A percentile compares a stretch with the other conserved stretches of the same genome.
These are phyloP conservation scores for Cryptosporidium muris DNA, from an alignment of 169 alveolate species.

Conservation along the genomic window DNA sequence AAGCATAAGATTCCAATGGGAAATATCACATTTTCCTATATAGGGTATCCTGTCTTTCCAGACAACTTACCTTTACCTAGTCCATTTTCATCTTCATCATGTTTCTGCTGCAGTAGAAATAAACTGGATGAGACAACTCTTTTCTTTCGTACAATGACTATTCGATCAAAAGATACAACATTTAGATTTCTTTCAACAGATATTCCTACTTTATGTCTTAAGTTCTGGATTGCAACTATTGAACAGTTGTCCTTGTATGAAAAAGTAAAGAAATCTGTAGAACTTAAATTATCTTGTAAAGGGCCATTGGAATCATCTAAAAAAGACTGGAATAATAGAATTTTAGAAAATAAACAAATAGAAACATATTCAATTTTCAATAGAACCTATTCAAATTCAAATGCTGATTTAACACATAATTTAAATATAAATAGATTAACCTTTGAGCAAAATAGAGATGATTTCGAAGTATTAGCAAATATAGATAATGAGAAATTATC, in stretches of 20 bases:
- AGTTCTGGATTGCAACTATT: slow-evolving; percentile 53
- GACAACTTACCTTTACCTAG: slow-evolving; percentile 23
- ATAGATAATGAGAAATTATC: too few relatives aligned
- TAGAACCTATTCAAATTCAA: neutral
- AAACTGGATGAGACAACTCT: slow-evolving; percentile 29
- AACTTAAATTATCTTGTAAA: slow-evolving; percentile 13
- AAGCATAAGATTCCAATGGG: slow-evolving; percentile 25
- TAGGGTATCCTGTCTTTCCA: slow-evolving; percentile 35
- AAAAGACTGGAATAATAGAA: slow-evolving; percentile 6
- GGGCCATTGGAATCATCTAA: neutral
- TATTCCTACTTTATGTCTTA: slow-evolving; percentile 25
- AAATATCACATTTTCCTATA: slow-evolving; percentile 14
- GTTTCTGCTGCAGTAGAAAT: slow-evolving; percentile 34
- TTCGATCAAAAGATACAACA: slow-evolving; percentile 25
- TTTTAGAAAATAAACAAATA: neutral
- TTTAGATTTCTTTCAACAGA: slow-evolving; percentile 26
- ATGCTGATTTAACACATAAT: neutral
- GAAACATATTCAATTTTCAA: too few relatives aligned
- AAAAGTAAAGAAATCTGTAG: neutral
- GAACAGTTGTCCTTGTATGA: slow-evolving; percentile 6
- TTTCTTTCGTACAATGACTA: slow-evolving; percentile 27
- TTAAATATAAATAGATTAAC: slow-evolving; percentile 22
- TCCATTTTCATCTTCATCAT: neutral
- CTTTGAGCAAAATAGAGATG: too few relatives aligned
- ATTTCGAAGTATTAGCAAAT: too few relatives aligned